Conservation (phyloP, 495 filamentous ascomycete genomes). For the Parathielavia hyrcaniae region DNA sequence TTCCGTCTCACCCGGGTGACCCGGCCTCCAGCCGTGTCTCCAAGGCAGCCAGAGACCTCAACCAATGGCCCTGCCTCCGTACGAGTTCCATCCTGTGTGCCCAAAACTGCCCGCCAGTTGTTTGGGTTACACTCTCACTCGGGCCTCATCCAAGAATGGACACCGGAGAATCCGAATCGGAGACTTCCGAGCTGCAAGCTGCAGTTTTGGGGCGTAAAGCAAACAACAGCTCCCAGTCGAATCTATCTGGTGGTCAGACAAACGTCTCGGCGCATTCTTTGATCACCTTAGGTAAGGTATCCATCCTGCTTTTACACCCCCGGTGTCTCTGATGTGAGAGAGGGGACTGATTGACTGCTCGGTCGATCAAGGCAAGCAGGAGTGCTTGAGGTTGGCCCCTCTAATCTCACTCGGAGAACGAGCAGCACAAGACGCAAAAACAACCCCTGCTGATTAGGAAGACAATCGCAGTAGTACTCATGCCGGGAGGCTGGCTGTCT, state of each 20-base stretch:
- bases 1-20: slow-evolving; percentile 6
- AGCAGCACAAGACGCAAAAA: too few species aligned
- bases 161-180: neutral
- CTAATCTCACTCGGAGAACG: too few species aligned
- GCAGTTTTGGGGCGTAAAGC: slow-evolving; percentile 10
- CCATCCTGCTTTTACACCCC: too few species aligned
- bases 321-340: too few species aligned
- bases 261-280: neutral
- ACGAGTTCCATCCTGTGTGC: slow-evolving; percentile 1
- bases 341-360: too few species aligned
- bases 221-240: neutral
- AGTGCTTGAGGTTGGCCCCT: too few species aligned
- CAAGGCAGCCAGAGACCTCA: neutral
- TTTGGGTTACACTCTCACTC: neutral
- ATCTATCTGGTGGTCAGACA: neutral
- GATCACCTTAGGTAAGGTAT: too few species aligned
- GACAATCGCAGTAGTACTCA: too few species aligned
- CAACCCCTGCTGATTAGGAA: too few species aligned
- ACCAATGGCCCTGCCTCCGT: neutral
- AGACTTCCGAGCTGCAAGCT: slow-evolving; percentile 1
- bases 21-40: too few species aligned
- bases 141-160: neutral
- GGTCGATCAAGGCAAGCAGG: too few species aligned
- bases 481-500: too few species aligned
- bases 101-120: slow-evolving; percentile 8